Percentiles rank a stretch among this genome's conserved stretches.
phyloP scores from a whole-genome alignment of 768 basidiomycete species.

The Obba rivulosa region DNA sequence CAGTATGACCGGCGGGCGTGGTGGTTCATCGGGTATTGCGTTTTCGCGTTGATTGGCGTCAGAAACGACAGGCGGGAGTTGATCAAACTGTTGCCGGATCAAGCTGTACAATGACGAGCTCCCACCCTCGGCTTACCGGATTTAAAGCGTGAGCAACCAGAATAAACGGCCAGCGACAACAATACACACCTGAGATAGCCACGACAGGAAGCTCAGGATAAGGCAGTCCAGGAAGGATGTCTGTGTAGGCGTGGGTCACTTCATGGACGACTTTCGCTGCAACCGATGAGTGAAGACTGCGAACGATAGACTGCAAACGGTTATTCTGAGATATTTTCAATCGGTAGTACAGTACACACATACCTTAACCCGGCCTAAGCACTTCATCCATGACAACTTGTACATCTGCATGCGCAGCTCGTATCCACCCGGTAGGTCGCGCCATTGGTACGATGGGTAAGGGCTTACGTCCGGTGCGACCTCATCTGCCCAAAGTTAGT shows the following conservation, averaged over 20 bases:
- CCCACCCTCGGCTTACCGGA: conserved; percentile 25
- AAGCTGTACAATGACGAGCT: conserved; percentile 4
- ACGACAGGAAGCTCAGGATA: conserved; percentile 57
- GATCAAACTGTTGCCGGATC: conserved; percentile 1
- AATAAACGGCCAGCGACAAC: neutral
- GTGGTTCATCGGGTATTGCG: conserved; percentile 1
- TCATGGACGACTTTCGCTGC: conserved; percentile 38
- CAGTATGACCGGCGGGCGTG: conserved; percentile 19
- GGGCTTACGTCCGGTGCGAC: neutral
- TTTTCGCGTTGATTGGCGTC: neutral
- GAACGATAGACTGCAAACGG: conserved; percentile 38
- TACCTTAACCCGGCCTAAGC: conserved; percentile 53
- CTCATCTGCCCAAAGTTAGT: neutral
- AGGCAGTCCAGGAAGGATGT: conserved; percentile 50
- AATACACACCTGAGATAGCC: conserved; percentile 43
- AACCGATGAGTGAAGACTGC: conserved; percentile 43
- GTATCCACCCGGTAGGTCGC: conserved; percentile 20
- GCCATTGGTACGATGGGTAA: neutral
- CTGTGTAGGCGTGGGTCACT: conserved; percentile 39
- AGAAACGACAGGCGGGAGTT: neutral
- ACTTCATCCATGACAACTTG: conserved; percentile 51
- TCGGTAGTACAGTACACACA: conserved; percentile 15
- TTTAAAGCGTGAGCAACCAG: too few relatives aligned
- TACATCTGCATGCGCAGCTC: conserved; percentile 48
- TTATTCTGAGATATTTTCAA: conserved; percentile 1